Evolutionary conservation across 108 stramenopile genomes (phyloP).

Genomic region (Chaetoceros muelleri): DNA sequence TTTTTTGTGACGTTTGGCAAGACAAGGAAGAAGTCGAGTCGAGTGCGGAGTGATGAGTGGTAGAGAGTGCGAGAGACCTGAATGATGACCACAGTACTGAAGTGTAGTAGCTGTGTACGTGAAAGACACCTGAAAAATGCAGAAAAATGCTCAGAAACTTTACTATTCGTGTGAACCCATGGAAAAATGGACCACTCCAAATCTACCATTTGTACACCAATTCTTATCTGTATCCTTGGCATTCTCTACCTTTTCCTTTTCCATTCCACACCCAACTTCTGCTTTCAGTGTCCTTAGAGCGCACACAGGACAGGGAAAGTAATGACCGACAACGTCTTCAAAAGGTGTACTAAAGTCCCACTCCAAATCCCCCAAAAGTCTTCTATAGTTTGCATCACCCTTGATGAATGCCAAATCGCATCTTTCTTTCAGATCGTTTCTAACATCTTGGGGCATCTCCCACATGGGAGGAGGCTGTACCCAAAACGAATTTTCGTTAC

Average conservation of each 20-base stretch:
- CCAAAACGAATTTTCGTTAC: slow-evolving; percentile 89
- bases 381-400: slow-evolving; percentile 95
- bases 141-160: too few species aligned
- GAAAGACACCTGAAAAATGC: too few species aligned
- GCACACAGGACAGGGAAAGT: slow-evolving; percentile 88
- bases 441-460: slow-evolving; percentile 78
- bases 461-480: slow-evolving; percentile 86
- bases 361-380: slow-evolving; percentile 79
- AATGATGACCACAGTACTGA: too few species aligned
- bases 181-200: slow-evolving; percentile 83
- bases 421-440: slow-evolving; percentile 37
- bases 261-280: slow-evolving; percentile 89
- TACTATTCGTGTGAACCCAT: slow-evolving; percentile 17
- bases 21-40: too few species aligned
- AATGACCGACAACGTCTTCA: slow-evolving; percentile 77
- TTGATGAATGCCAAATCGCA: slow-evolving; percentile 90
- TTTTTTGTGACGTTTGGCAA: too few species aligned
- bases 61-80: too few species aligned
- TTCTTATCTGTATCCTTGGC: slow-evolving; percentile 53
- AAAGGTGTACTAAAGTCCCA: slow-evolving; percentile 87
- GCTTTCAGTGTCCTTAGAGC: slow-evolving; percentile 92
- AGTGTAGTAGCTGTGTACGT: too few species aligned
- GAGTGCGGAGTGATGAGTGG: too few species aligned
- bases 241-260: slow-evolving; percentile 46
- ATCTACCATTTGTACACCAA: slow-evolving; percentile 83